These are phyloP conservation scores for Anthracocystis setariae DNA, from an alignment of 1,284 basidiomycete genomes.

Conservation along the genomic window DNA sequence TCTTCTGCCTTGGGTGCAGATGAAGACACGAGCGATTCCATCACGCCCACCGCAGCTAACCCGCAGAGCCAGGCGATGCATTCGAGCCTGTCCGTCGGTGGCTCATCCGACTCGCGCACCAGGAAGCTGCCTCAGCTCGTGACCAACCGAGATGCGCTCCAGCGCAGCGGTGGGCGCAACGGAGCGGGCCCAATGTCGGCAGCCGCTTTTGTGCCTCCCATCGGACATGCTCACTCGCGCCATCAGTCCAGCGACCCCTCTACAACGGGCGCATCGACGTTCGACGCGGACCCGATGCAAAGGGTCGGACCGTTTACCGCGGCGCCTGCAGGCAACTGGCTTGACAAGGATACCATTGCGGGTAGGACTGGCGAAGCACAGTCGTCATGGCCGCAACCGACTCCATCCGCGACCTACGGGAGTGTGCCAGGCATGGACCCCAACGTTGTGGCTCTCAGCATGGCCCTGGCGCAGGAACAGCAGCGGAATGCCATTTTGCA, in stretches of 20 bases:
- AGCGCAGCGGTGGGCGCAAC: constrained; percentile 26
- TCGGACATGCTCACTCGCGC: constrained; percentile 52
- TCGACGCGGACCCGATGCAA: constrained; percentile 15
- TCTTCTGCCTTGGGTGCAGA: constrained; percentile 27
- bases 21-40: constrained; percentile 1
- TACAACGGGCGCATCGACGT: constrained; percentile 4
- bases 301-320: constrained; percentile 48
- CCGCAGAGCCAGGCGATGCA: constrained; percentile 13
- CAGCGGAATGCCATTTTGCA: constrained; percentile 52
- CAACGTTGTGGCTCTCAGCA: constrained; percentile 49
- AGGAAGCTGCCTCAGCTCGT: constrained; percentile 55
- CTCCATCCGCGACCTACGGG: constrained; percentile 5
- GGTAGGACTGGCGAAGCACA: constrained; percentile 12
- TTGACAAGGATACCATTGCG: constrained; percentile 34
- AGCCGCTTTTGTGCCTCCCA: constrained; percentile 50
- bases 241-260: constrained; percentile 27
- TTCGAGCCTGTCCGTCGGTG: constrained; percentile 11
- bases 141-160: constrained; percentile 55
- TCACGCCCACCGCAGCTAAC: neutral
- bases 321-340: constrained; percentile 34
- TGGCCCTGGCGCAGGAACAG: constrained; percentile 55
- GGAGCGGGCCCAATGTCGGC: constrained; percentile 39
- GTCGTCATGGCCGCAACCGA: constrained; percentile 20
- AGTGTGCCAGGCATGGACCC: constrained; percentile 22
- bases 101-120: constrained; percentile 15